These are phyloP conservation scores for Odontarrhena argentea DNA, from an alignment of 345 rosid genomes.

Conservation along the genomic window DNA sequence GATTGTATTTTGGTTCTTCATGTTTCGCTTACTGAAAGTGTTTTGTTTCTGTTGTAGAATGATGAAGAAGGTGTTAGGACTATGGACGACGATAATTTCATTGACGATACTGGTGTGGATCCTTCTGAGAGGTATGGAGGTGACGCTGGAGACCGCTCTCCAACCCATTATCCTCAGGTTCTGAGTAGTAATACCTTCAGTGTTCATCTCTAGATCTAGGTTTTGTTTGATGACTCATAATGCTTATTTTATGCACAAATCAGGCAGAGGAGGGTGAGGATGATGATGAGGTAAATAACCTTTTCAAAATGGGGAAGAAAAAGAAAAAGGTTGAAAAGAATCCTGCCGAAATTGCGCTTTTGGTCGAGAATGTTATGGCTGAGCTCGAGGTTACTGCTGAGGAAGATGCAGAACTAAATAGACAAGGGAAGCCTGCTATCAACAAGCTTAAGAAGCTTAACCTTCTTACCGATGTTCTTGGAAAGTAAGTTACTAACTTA, in stretches of 20 bases:
- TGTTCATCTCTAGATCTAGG: not conserved
- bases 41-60: conserved; percentile 52
- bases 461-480: conserved; percentile 86
- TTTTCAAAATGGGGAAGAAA: conserved; percentile 86
- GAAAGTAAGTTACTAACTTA: conserved; percentile 65
- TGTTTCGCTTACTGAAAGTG: not conserved
- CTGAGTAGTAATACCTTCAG: not conserved
- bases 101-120: conserved; percentile 87
- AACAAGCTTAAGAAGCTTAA: conserved; percentile 92
- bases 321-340: conserved; percentile 85
- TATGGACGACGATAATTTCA: conserved; percentile 88
- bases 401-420: conserved; percentile 87
- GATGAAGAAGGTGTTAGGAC: conserved; percentile 88
- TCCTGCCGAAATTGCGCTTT: conserved; percentile 84
- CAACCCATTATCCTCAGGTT: conserved; percentile 57
- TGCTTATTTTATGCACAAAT: conserved; percentile 11
- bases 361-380: conserved; percentile 94
- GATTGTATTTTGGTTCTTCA: conserved; percentile 8
- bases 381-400: conserved; percentile 96
- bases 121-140: conserved; percentile 80
- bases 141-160: conserved; percentile 66
- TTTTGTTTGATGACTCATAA: conserved; percentile 15
- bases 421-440: conserved; percentile 84
- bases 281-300: conserved; percentile 79
- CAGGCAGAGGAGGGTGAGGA: conserved; percentile 95